Evolutionary conservation across 345 rosid species (phyloP), one percentile per base, ranked within the genome.

Genomic region (Syzygium oleosum): DNA sequence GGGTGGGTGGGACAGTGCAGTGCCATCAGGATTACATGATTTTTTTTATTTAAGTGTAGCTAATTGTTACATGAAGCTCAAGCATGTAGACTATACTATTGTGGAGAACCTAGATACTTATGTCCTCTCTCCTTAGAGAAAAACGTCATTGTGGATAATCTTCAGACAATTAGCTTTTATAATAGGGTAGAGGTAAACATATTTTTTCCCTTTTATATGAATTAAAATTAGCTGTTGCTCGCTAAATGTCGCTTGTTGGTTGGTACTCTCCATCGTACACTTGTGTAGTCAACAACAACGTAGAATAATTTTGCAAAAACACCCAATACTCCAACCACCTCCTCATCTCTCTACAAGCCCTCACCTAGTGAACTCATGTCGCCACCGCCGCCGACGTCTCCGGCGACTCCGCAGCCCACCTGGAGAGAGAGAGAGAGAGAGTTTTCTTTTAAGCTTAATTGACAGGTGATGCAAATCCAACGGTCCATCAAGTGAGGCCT

Each of bases 401-500:
- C 9, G 15, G 17, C 34, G 14, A 61, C 73, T 61, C 34, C 4
- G 15, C 5, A 0, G 73, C 34, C 73, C 34, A n/a, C 1, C 17
- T 5, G 7, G 19, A 61, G 3, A 13, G 68, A 61, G 34, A n/a
- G 68, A 61, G 3, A n/a, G 68, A 27, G 34, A 61, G 34, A n/a
- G 19, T 61, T n/a, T n/a, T n/a, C 34, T 0, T 61, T 13, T 61
- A 15, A 13, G 34, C 34, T 61, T n/a, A n/a, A 0, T 61, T 2
- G 19, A 61, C 73, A 61, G 2, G 6, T 1, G 29, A 59, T 25
- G 65, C 29, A 27, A 59, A 59, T 61, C 9, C 29, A 14, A 13
- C 9, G 0, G 19, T n/a, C 9, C 2, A 13, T 61, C 73, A 0
- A 61, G 19, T 3, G 2, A 13, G 9, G 73, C 19, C 38, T n/a